Evolutionary conservation across 352 stramenopile genomes (phyloP).

Genomic region (Globisporangium cederbergense): DNA sequence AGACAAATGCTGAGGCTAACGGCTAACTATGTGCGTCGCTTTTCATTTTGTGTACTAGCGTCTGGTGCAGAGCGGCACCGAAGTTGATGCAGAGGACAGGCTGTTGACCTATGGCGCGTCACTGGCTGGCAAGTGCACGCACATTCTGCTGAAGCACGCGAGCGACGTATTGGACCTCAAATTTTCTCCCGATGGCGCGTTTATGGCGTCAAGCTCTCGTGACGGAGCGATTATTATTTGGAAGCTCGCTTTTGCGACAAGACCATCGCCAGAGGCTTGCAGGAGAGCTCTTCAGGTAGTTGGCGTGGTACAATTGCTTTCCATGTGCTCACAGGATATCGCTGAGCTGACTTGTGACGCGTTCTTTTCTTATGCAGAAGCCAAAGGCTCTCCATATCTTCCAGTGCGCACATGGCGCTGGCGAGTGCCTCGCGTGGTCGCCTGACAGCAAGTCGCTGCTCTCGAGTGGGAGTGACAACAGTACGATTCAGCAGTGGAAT

Average conservation of each 20-base stretch:
- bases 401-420: slow-evolving; percentile 38
- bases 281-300: not conserved
- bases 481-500: slow-evolving; percentile 68
- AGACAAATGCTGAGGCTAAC: too few relatives aligned
- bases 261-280: not conserved
- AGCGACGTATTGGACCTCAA: slow-evolving; percentile 64
- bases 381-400: slow-evolving; percentile 37
- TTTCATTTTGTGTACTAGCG: slow-evolving; percentile 20
- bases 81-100: slow-evolving; percentile 22
- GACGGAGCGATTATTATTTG: slow-evolving; percentile 80
- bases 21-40: too few relatives aligned
- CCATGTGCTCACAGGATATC: too few relatives aligned
- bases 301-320: too few relatives aligned
- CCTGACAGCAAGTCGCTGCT: slow-evolving; percentile 56
- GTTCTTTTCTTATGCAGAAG: slow-evolving; percentile 6
- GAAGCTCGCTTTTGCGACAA: slow-evolving; percentile 30
- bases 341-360: not conserved
- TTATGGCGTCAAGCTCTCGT: slow-evolving; percentile 75
- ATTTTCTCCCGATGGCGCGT: slow-evolving; percentile 77
- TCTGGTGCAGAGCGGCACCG: slow-evolving; percentile 30
- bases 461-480: slow-evolving; percentile 45
- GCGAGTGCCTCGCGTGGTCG: slow-evolving; percentile 67
- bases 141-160: slow-evolving; percentile 43
- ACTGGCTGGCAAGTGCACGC: slow-evolving; percentile 35
- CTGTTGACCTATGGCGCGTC: slow-evolving; percentile 11